A percentile compares a stretch with the other conserved stretches of the same genome.
phyloP scores from a whole-genome alignment of 164 flowering plant species.

The Tinospora cordifolia region DNA sequence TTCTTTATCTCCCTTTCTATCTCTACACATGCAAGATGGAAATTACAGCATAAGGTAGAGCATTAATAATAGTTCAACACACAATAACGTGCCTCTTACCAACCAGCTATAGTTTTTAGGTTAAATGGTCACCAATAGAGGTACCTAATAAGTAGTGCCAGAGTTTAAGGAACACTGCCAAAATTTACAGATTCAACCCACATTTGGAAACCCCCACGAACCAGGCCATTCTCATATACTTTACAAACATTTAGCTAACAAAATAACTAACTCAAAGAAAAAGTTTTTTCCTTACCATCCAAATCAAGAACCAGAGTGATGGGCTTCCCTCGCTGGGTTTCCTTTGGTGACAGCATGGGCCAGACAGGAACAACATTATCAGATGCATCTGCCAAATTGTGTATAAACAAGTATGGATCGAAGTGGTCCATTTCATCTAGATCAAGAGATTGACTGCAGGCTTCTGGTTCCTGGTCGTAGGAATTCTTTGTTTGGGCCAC shows the following conservation, averaged over 20 bases:
- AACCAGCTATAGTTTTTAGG: too few relatives aligned
- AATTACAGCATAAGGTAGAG: too few relatives aligned
- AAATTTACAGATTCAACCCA: too few relatives aligned
- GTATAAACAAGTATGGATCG: constrained; percentile 58
- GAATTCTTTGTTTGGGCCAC: constrained; percentile 51
- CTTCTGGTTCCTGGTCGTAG: constrained; percentile 35
- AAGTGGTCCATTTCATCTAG: constrained; percentile 44
- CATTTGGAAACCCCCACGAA: background rate
- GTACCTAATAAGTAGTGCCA: too few relatives aligned
- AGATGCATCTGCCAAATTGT: constrained; percentile 54
- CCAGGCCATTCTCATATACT: background rate
- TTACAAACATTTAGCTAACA: background rate
- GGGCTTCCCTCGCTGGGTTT: constrained; percentile 39
- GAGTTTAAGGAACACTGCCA: too few relatives aligned
- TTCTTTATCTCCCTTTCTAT: too few relatives aligned
- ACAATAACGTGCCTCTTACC: too few relatives aligned
- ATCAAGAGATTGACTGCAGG: constrained; percentile 23
- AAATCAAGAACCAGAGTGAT: constrained; percentile 92
- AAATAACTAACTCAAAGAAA: background rate
- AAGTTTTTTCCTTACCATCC: constrained; percentile 59
- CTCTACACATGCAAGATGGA: too few relatives aligned
- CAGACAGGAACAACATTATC: constrained; percentile 38
- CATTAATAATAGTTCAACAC: too few relatives aligned
- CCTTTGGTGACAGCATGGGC: constrained; percentile 38
- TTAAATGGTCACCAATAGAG: too few relatives aligned